Conservation (phyloP, 2,329 filamentous ascomycete genomes). For the Basipetospora chlamydospora region DNA sequence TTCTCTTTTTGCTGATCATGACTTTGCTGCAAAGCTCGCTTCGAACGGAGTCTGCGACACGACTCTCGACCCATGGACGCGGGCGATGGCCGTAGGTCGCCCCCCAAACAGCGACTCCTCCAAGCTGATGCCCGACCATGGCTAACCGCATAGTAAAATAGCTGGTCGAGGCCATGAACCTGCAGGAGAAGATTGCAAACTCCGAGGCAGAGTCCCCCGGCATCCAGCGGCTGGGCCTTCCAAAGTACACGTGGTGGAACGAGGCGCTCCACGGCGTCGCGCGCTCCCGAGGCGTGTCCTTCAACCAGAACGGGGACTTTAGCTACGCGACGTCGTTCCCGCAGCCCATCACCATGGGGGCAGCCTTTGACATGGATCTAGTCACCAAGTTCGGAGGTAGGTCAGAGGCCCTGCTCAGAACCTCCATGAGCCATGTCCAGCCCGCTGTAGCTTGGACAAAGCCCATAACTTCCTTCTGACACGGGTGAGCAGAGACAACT, state of each 20-base stretch:
- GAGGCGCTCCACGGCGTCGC: slow-evolving; percentile 50
- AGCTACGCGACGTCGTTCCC: slow-evolving; percentile 51
- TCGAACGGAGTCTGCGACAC: slow-evolving; percentile 5
- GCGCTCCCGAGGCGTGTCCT: slow-evolving; percentile 35
- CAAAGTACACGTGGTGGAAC: slow-evolving; percentile 46
- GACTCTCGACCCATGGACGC: slow-evolving; percentile 3
- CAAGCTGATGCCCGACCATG: no score
- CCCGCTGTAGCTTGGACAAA: no score
- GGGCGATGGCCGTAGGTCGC: slow-evolving; percentile 2
- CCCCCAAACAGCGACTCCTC: no score
- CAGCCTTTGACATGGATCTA: slow-evolving; percentile 49
- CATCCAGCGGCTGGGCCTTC: slow-evolving; percentile 35
- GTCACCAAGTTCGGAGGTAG: slow-evolving; percentile 19
- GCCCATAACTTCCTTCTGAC: no score
- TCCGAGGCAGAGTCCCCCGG: slow-evolving; percentile 14
- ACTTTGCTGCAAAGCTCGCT: not conserved
- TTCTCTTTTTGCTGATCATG: not conserved
- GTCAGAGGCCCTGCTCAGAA: no score
- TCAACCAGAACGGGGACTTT: slow-evolving; percentile 27
- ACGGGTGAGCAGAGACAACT: slow-evolving; percentile 35
- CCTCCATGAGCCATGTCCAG: no score
- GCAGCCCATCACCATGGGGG: slow-evolving; percentile 45
- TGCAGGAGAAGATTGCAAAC: slow-evolving; percentile 18
- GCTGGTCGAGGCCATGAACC: slow-evolving; percentile 17
- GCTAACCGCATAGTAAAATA: no score